Evolutionary conservation across 306 rosid species (phyloP).

Genomic region (Medicago arabica): DNA sequence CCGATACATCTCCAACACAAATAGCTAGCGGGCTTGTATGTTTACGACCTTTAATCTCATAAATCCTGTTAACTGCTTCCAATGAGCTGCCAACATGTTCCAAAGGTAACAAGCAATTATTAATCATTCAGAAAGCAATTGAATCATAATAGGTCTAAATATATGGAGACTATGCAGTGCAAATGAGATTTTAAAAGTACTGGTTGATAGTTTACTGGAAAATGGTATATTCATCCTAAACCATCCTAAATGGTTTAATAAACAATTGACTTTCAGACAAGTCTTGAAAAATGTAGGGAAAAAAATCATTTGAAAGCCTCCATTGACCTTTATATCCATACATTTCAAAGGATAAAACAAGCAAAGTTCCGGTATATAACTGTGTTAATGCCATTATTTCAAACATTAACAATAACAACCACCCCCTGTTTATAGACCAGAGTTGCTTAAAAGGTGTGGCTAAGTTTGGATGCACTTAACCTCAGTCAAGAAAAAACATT

Average conservation of each 20-base stretch:
- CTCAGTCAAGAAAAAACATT: neutral
- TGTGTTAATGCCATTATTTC: neutral
- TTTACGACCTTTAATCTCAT: slow-evolving; percentile 82
- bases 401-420: neutral
- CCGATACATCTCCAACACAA: slow-evolving; percentile 79
- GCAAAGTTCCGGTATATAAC: too few relatives aligned
- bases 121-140: neutral
- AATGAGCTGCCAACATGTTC: slow-evolving; percentile 58
- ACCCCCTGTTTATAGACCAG: neutral
- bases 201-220: too few relatives aligned
- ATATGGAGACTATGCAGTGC: slow-evolving; percentile 13
- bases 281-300: too few relatives aligned
- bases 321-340: too few relatives aligned
- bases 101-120: slow-evolving; percentile 24
- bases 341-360: too few relatives aligned
- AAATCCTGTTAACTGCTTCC: slow-evolving; percentile 78
- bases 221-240: too few relatives aligned
- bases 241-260: too few relatives aligned
- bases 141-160: slow-evolving; percentile 2
- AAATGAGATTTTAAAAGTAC: slow-evolving; percentile 14
- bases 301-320: too few relatives aligned
- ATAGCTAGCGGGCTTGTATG: slow-evolving; percentile 83
- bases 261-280: too few relatives aligned
- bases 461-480: neutral
- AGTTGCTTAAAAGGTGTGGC: neutral